Conservation (phyloP, 2,329 filamentous ascomycete species). For the Bertia moriformis region DNA sequence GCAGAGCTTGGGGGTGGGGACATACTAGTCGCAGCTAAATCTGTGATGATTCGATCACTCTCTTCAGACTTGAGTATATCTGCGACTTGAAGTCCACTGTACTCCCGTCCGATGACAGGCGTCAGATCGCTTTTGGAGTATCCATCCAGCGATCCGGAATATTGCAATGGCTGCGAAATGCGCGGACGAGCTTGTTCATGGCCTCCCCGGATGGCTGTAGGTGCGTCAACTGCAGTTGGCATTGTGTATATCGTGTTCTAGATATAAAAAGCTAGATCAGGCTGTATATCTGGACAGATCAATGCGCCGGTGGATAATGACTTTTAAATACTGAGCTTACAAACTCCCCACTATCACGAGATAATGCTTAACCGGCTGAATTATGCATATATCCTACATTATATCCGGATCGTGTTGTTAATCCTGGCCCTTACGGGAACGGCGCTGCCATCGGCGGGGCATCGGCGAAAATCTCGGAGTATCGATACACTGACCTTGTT, state of each 20-base stretch:
- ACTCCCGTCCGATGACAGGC: slow-evolving; percentile 17
- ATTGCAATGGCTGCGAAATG: slow-evolving; percentile 17
- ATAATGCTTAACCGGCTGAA: too few relatives aligned
- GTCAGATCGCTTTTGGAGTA: slow-evolving; percentile 19
- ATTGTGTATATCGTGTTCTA: slow-evolving; percentile 3
- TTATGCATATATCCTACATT: too few relatives aligned
- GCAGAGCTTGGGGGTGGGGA: slow-evolving; percentile 1
- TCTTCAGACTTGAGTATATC: slow-evolving; percentile 10
- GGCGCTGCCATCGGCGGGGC: slow-evolving; percentile 8
- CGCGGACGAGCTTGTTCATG: slow-evolving; percentile 9
- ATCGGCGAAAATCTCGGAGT: slow-evolving; percentile 12
- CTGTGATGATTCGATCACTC: slow-evolving; percentile 15
- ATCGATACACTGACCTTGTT: too few relatives aligned
- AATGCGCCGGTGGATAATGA: too few relatives aligned
- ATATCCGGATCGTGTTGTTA: too few relatives aligned
- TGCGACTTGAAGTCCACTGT: slow-evolving; percentile 13
- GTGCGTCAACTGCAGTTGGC: slow-evolving; percentile 7
- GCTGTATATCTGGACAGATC: too few relatives aligned
- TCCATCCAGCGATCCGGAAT: slow-evolving; percentile 23
- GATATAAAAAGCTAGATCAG: too few relatives aligned
- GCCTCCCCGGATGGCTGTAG: slow-evolving; percentile 8
- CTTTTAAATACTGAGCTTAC: too few relatives aligned
- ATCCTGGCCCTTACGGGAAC: too few relatives aligned
- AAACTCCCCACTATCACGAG: too few relatives aligned
- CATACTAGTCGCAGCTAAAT: slow-evolving; percentile 14